Base-by-base conservation (phyloP, 768 basidiomycete genomes). In the Dioszegia hungarica region DNA sequence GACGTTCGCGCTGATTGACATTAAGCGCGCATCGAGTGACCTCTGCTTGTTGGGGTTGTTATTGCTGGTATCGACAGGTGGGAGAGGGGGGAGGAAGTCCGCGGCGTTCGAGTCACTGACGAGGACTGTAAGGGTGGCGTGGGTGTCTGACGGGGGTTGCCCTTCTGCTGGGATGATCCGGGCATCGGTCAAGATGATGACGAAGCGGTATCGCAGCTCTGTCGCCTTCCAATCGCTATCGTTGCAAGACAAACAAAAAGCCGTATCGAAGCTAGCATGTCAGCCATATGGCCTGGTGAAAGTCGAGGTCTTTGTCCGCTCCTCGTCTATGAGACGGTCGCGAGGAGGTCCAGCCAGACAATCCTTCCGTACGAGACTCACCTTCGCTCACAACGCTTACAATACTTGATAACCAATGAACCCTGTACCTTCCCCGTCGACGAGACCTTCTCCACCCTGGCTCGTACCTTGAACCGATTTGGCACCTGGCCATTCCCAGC, bases 131-230 rank as follows among this genome's bases (percentile, higher is more conserved):
- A 68, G 27, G 12, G 54, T 50, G 9, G 48, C 27, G 38, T 1
- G 24, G 25, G 25, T 5, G 27, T 19, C 34, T n/a, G 17, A n/a
- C 46, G 25, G 11, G 17, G 25, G 28, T 17, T 12, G 38, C 28
- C 29, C 11, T 19, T 40, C 20, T 1, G 24, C 22, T 3, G 15
- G 24, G 27, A 12, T 10, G 37, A 15, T 27, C 17, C 22, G 38
- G 33, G n/a, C 29, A 56, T 47, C 31, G n/a, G 64, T 54, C 6
- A 72, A 41, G 9, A 66, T 31, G 20, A 55, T 48, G 10, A 68
- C 19, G 49, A 72, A 68, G 22, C 70, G 60, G 50, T 68, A 72
- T n/a, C 59, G 54, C 27, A 44, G 62, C 40, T 64, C 62, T 4
- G 69, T 62, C 10, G 64, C 24, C 1, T n/a, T n/a, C 5, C 55